Conservation (phyloP, 495 filamentous ascomycete species). For the Tuber indicum region DNA sequence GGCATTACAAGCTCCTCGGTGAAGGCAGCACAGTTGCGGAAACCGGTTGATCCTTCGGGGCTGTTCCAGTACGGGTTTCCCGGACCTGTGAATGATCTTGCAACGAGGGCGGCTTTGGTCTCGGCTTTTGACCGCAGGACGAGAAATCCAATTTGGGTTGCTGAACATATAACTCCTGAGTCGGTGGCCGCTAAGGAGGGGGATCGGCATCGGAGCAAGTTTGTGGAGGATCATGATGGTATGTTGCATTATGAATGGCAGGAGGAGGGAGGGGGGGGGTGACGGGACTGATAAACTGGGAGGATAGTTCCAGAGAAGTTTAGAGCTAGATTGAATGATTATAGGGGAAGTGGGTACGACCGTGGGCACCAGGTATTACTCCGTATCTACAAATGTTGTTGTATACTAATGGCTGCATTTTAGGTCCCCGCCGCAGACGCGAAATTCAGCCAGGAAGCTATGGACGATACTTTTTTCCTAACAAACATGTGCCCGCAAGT, state of each 20-base stretch:
- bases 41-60: slow-evolving; percentile 74
- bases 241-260: background rate
- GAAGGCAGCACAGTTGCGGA: slow-evolving; percentile 14
- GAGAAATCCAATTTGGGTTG: slow-evolving; percentile 91
- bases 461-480: slow-evolving; percentile 88
- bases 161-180: slow-evolving; percentile 90
- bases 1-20: background rate
- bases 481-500: slow-evolving; percentile 98
- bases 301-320: slow-evolving; percentile 68
- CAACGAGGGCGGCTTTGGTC: slow-evolving; percentile 62
- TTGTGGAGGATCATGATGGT: slow-evolving; percentile 62
- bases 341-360: slow-evolving; percentile 91
- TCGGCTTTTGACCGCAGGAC: slow-evolving; percentile 87
- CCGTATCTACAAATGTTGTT: slow-evolving; percentile 51
- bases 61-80: slow-evolving; percentile 97
- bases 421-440: slow-evolving; percentile 88
- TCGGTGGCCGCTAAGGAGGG: slow-evolving; percentile 68
- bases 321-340: slow-evolving; percentile 84
- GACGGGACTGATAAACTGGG: slow-evolving; percentile 5
- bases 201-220: slow-evolving; percentile 75
- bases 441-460: slow-evolving; percentile 87
- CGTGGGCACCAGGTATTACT: slow-evolving; percentile 83
- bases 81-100: slow-evolving; percentile 77
- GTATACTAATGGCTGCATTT: background rate
- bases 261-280: too few species aligned